Evolutionary conservation across 139 green algal genomes (phyloP), one percentile per base, ranked within the genome.

Genomic region (Micractinium conductrix): DNA sequence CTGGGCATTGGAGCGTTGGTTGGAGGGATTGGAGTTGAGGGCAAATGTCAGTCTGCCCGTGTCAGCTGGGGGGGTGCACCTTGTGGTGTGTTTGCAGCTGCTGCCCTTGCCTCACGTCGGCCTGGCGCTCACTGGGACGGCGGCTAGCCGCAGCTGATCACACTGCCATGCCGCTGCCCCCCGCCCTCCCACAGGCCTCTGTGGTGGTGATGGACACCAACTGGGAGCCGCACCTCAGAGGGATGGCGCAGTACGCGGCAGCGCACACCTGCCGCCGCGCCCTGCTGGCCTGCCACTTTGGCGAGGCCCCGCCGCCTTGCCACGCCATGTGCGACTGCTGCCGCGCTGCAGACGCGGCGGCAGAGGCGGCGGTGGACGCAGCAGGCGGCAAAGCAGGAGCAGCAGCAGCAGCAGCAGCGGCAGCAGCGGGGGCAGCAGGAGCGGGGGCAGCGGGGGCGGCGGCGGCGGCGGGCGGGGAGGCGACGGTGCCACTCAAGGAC

Each of bases 191-290:
- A n/a, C n/a, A n/a, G n/a, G n/a, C n/a, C n/a, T n/a, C n/a, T n/a
- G n/a, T n/a, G n/a, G 93, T 95, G 35, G 91, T 86, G 74, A 88
- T 92, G 65, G 93, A 96, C 62, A 87, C 84, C 37, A 80, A 44
- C n/a, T 96, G 93, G 93, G 85, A 87, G 80, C 28, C 38, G 60
- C 87, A 92, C 85, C 90, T 95, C 26, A 65, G 60, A 21, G 83
- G 74, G 69, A 93, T 93, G 75, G 83, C 88, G 76, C 43, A 58
- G 6, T 96, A 94, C 79, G 92, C 90, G 8, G 78, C 89, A 22
- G 85, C 50, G 28, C 5, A 68, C 50, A 79, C 71, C 48, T 96
- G 93, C 90, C 82, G 90, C 0, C 82, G 92, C 26, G 87, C 84
- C 30, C 42, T 45, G 62, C 78, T 74, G 62, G 55, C 69, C 81